phyloP scores from a whole-genome alignment of 2,329 filamentous ascomycete genomes.

The Colletotrichum godetiae region DNA sequence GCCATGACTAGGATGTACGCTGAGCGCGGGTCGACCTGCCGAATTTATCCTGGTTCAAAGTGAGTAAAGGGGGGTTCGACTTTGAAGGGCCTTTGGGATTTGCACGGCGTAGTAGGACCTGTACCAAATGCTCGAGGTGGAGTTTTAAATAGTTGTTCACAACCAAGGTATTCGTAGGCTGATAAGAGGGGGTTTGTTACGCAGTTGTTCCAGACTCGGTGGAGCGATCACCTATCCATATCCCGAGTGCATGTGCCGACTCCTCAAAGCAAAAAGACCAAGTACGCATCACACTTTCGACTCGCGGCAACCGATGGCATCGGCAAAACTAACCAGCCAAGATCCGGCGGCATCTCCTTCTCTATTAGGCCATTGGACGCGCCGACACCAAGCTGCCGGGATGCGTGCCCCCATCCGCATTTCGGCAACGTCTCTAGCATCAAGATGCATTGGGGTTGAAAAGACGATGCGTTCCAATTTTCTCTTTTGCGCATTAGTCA shows the following conservation, averaged over 20 bases:
- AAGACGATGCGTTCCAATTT: neutral
- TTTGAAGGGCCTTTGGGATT: neutral
- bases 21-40: neutral
- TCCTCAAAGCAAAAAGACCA: neutral
- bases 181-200: neutral
- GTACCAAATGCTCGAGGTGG: neutral
- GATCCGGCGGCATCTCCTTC: slow-evolving; percentile 15
- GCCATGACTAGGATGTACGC: neutral
- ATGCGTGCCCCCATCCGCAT: neutral
- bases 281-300: neutral
- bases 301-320: neutral
- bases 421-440: neutral
- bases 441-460: neutral
- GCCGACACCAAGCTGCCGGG: neutral
- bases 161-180: neutral
- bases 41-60: neutral
- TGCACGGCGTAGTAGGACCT: neutral
- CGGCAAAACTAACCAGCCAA: neutral
- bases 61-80: neutral
- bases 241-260: slow-evolving; percentile 8
- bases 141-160: neutral
- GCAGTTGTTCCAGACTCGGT: neutral
- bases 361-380: neutral
- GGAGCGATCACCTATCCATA: neutral
- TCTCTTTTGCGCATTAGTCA: neutral